Base-by-base conservation (phyloP, 805 yeast genomes). In the Suhomyces pyralidae region DNA sequence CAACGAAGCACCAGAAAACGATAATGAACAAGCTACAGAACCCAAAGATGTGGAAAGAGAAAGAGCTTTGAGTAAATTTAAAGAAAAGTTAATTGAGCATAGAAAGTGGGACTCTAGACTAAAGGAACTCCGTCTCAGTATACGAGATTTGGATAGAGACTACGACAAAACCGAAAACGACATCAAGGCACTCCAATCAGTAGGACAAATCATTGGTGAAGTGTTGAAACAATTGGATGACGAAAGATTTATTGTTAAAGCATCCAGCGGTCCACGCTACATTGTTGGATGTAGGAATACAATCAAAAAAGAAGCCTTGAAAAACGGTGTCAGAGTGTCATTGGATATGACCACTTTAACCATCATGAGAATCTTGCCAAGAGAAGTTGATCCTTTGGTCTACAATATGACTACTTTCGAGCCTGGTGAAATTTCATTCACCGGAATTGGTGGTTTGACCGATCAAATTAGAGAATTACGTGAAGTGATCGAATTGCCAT, bases 351-450 rank as follows among this genome's bases (percentile, higher is more conserved):
- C 99, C 24, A 94, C 99, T 0, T 79, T 94, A 61, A 94, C 99
- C 17, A 94, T 94, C 56, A 94, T 94, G 99, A 84, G 99, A 65
- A 86, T 94, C 44, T 79, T 94, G 62, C 99, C 99, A 15, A 83
- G 99, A 65, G 99, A 94, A 71, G 98, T 96, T 48, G 99, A 94
- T 72, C 99, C 99, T 10, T 79, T 92, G 65, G 98, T 94, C 58
- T 94, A 94, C 71, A 94, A 93, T 73, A 94, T 94, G 99, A 92
- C 99, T 5, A 86, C 96, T 2, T 90, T 94, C 65, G 96, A 92
- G 69, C 97, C 97, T n/a, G 98, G 97, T 56, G 97, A 91, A 63
- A 85, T 93, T 56, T 87, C 97, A 19, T 94, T 94, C 71, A 86
- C 86, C 54, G 94, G 96, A 34, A 91, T 94, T 65, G 99, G 99